Evolutionary conservation across 768 basidiomycete genomes (phyloP), one percentile per base, ranked within the genome.

Genomic region (Nidularia sp.): DNA sequence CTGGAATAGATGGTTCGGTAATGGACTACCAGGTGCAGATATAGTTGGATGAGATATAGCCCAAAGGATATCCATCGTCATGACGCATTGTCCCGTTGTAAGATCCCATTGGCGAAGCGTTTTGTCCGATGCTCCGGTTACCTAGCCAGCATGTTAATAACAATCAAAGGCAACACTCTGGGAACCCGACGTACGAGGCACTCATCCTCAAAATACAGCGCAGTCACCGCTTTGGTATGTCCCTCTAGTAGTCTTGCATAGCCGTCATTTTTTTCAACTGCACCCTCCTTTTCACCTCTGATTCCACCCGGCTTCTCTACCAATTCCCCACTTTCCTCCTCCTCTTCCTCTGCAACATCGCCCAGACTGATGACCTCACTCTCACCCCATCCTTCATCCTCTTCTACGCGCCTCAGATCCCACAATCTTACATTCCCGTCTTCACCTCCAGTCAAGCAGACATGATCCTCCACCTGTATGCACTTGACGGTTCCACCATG

Each of bases 11-110:
- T 73, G 73, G 53, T 67, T 73, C 6, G 78, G 67, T 33, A 79
- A 53, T 1, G 70, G 66, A 43, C 60, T 66, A 13, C 74, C 70
- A 18, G 78, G 63, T 12, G 67, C 66, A 8, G 75, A 61, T 25
- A 72, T 64, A 36, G 86, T 78, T 2, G 93, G 85, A 69, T 98
- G 96, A 7, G 93, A 93, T 59, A 98, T 96, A 2, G 96, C 97
- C 97, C 97, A 99, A 25, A 99, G 84, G 57, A 99, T 97, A 68
- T 99, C 97, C 97, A 99, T 99, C 22, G 96, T 96, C 76, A 97
- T 87, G 45, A 98, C 88, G 69, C 97, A 99, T 75, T 98, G 97
- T 5, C 96, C 97, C 0, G 97, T 98, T 15, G 81, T 83, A 50
- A 98, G 81, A 64, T 98, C 97, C 97, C 97, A 99, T 66, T 98